Base-by-base conservation (phyloP, 2,329 filamentous ascomycete species). In the Neonectria faginata region DNA sequence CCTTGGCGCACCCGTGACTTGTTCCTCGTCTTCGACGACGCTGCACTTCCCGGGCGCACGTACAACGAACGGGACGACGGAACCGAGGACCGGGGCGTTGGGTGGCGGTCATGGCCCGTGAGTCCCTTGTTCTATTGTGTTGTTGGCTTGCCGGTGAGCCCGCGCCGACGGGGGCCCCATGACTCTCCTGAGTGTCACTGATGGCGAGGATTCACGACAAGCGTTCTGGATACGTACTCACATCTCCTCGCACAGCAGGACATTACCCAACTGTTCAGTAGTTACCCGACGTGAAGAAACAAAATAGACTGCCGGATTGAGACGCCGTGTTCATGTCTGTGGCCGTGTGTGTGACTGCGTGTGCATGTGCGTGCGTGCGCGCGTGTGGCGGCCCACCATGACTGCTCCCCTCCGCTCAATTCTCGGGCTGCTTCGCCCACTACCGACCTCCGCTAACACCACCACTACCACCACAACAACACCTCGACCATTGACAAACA, bases 311-410 rank as follows among this genome's bases (percentile, higher is more conserved):
- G 27, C 57, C 52, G 16, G 50, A 42, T 33, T 39, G 54, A 45
- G 54, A 54, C 50, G 57, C 50, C 41, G 50, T 41, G 50, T 45
- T 42, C 36, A n/a, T 27, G 27, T 31, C 45, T 27, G 18, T 27
- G 20, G 2, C 20, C 3, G 20, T 22, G 20, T 22, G 50, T 47
- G 29, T 39, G 31, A 20, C 22, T 45, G 42, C 12, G n/a, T 36
- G 33, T 53, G 50, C 18, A 31, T 52, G n/a, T 12, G 31, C 36
- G n/a, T 12, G 50, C 31, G 50, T 20, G 48, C 25, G 31, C 16
- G 47, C 16, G 47, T 51, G 41, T 54, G 57, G 57, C 57, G 56
- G 56, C 61, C 61, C 61, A 64, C 61, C 56, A 55, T 36, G 12
- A 60, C 16, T 12, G 42, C 33, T 54, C 39, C 57, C 25, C 29